These are phyloP conservation scores for Podila horticola DNA, from an alignment of 192 early-diverging fungal genomes.

Conservation along the genomic window DNA sequence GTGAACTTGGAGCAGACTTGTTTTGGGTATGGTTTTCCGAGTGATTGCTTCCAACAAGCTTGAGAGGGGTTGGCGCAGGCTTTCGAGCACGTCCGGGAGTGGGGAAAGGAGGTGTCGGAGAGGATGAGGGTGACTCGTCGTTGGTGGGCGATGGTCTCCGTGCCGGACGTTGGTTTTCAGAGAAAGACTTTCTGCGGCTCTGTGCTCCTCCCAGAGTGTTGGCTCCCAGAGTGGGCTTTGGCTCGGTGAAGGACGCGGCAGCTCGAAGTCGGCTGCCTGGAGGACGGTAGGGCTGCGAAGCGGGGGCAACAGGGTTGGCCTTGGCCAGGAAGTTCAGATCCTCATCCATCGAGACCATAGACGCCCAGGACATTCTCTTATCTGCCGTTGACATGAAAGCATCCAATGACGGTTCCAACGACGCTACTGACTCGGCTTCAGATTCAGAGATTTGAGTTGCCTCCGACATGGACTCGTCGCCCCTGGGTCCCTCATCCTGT, in stretches of 20 bases:
- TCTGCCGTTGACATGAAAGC: conserved; percentile 1
- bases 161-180: no score
- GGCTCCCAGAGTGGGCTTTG: background rate
- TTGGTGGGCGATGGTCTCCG: background rate
- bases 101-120: conserved; percentile 1
- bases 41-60: conserved; percentile 17
- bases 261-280: conserved; percentile 36
- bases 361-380: conserved; percentile 49
- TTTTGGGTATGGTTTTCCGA: background rate
- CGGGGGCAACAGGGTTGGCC: background rate
- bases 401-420: background rate
- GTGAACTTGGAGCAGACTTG: conserved; percentile 12
- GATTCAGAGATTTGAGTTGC: background rate
- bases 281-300: conserved; percentile 41
- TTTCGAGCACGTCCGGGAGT: conserved; percentile 11
- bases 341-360: conserved; percentile 42
- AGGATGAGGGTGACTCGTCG: background rate
- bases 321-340: background rate
- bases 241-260: conserved; percentile 2
- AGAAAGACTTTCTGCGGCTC: no score
- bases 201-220: background rate
- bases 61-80: conserved; percentile 29
- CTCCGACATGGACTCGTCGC: conserved; percentile 1
- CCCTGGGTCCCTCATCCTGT: no score
- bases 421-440: background rate